phyloP scores from a whole-genome alignment of 2,329 filamentous ascomycete genomes.

The Tolypocladium guangdongense region DNA sequence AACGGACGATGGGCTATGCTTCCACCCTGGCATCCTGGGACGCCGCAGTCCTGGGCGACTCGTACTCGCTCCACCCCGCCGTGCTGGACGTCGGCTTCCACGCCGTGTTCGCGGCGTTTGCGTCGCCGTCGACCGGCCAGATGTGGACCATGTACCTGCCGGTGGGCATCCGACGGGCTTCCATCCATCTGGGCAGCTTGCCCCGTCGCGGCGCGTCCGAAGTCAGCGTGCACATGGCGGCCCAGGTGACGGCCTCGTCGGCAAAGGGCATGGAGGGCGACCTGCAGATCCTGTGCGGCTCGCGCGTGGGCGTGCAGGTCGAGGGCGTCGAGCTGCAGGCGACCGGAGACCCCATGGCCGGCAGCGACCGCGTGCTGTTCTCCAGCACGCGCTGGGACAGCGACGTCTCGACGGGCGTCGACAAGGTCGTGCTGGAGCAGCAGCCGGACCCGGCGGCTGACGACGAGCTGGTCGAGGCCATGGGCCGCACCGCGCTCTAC shows the following conservation, averaged over 20 bases:
- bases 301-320: not conserved
- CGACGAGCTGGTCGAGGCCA: not conserved
- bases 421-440: not conserved
- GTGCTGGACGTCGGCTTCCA: not conserved
- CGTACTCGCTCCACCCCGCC: not conserved
- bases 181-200: not conserved
- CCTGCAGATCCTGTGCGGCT: not conserved
- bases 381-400: not conserved
- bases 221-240: not conserved
- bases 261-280: not conserved
- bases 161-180: not conserved
- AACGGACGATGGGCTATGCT: not conserved
- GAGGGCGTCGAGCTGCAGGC: not conserved
- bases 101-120: not conserved
- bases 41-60: not conserved
- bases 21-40: not conserved
- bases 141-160: not conserved
- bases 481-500: not conserved
- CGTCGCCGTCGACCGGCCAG: not conserved
- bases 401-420: not conserved
- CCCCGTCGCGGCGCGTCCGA: not conserved
- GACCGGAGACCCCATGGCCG: not conserved
- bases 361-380: not conserved
- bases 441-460: not conserved
- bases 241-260: not conserved